These are phyloP conservation scores for Pseudozyma pruni DNA, from an alignment of 1,284 basidiomycete species.

Conservation along the genomic window DNA sequence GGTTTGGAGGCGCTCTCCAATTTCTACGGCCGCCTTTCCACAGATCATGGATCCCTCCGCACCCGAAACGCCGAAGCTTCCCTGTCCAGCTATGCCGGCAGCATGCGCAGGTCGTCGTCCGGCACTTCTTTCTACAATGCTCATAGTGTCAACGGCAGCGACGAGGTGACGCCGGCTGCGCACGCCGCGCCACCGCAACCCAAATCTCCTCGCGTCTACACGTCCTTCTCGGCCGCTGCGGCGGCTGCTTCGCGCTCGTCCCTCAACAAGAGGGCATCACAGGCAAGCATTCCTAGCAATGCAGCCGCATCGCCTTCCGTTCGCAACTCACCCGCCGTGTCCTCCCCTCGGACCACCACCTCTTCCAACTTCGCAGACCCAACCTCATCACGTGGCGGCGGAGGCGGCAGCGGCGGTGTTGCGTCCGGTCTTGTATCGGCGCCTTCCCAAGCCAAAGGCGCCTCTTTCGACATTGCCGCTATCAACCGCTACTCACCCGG, in stretches of 20 bases:
- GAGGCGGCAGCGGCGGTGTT: not conserved
- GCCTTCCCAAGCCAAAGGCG: constrained; percentile 6
- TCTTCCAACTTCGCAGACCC: constrained; percentile 8
- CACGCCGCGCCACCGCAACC: constrained; percentile 3
- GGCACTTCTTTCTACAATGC: constrained; percentile 30
- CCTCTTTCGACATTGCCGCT: constrained; percentile 21
- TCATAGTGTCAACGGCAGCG: constrained; percentile 19
- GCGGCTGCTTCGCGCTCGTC: constrained; percentile 46
- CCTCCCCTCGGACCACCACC: constrained; percentile 21
- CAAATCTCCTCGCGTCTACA: constrained; percentile 32
- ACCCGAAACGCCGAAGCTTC: constrained; percentile 22
- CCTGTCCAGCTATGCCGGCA: constrained; percentile 31
- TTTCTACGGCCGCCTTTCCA: constrained; percentile 41
- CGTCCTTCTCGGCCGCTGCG: constrained; percentile 37
- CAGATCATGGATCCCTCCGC: constrained; percentile 23
- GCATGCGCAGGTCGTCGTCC: constrained; percentile 34
- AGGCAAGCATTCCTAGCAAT: constrained; percentile 17
- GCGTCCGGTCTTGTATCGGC: constrained; percentile 11
- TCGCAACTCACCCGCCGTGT: constrained; percentile 24
- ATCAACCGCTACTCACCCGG: constrained; percentile 37
- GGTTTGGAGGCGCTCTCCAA: constrained; percentile 43
- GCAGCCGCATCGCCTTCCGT: constrained; percentile 20
- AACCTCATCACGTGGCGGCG: not conserved
- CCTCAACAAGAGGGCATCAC: constrained; percentile 29
- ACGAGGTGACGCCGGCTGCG: constrained; percentile 2